These are phyloP conservation scores for Triticum dicoccoides DNA, from an alignment of 176 grass and related monocot genomes.

Conservation along the genomic window DNA sequence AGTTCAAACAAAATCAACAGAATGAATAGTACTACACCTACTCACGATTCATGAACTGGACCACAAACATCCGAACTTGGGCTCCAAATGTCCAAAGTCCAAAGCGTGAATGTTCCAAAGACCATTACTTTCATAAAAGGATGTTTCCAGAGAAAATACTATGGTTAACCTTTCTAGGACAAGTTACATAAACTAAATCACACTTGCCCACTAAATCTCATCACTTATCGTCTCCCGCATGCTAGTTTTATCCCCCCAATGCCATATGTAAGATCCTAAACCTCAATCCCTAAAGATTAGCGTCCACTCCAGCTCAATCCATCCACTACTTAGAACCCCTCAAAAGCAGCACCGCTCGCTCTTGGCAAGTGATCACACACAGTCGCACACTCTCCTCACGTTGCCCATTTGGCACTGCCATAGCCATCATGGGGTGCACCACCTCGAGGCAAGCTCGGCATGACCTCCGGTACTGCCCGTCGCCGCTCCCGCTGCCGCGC, in stretches of 20 bases:
- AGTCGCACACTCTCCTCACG: background rate
- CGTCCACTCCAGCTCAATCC: constrained; percentile 39
- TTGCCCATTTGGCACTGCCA: background rate
- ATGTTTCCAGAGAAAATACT: background rate
- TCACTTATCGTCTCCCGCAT: background rate
- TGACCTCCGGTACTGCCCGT: constrained; percentile 57
- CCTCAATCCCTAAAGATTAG: constrained; percentile 51
- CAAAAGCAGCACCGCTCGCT: constrained; percentile 8
- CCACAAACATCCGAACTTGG: constrained; percentile 33
- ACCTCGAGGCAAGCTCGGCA: constrained; percentile 73
- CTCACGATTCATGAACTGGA: background rate
- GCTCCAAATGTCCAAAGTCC: constrained; percentile 36
- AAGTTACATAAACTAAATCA: constrained; percentile 4
- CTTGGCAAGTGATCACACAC: constrained; percentile 10
- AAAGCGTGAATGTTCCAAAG: constrained; percentile 28
- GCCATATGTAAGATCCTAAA: constrained; percentile 39
- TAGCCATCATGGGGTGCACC: constrained; percentile 77
- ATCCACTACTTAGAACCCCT: constrained; percentile 32
- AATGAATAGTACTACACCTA: background rate
- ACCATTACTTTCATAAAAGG: constrained; percentile 19
- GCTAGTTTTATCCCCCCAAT: constrained; percentile 31
- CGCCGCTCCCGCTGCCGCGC: constrained; percentile 49
- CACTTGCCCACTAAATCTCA: background rate
- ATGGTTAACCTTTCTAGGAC: constrained; percentile 22
- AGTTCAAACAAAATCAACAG: background rate